Evolutionary conservation across 768 basidiomycete genomes (phyloP), one percentile per base, ranked within the genome.

Genomic region (Cystofilobasidium ferigula): DNA sequence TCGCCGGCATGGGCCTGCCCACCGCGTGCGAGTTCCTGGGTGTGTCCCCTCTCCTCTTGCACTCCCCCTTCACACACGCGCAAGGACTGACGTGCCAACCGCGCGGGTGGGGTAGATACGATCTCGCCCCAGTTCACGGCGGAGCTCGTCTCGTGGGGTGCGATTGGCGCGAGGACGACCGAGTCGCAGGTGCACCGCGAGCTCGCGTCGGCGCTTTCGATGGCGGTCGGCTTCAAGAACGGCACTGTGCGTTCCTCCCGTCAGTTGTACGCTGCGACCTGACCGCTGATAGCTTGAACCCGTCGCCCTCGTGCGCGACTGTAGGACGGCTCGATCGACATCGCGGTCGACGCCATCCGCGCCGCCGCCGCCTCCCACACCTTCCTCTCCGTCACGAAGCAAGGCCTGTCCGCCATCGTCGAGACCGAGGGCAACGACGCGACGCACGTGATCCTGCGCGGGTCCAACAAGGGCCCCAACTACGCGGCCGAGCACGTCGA

Each of bases 211-310:
- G 76, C 85, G 1, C 79, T 94, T n/a, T 89, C 88, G 20, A 91
- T 94, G 88, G 87, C 89, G 3, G 90, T 92, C 6, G 95, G 95
- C 10, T 98, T 99, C 84, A 99, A 99, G 79, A 99, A 99, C 72
- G 89, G 89, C 14, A 98, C 94, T 0, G 61, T 62, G 8, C 3
- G 61, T 38, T 2, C 24, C 2, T 61, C 24, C 24, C 1, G 14
- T 42, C 38, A 22, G 30, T 60, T 30, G 26, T 45, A 10, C 32
- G 32, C 24, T n/a, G n/a, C 35, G 57, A 18, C 58, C 14, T 42
- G 18, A 42, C 10, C 20, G 74, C 72, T 43, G 67, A 73, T 69
- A 16, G 10, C 24, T 47, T 47, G 3, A 40, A 40, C 8, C 38
- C 16, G 38, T 40, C 38, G 38, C 9, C 9, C 38, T 40, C 38